Conservation (phyloP, 371 early-diverging fungal genomes). For the Haplosporangium sp. region DNA sequence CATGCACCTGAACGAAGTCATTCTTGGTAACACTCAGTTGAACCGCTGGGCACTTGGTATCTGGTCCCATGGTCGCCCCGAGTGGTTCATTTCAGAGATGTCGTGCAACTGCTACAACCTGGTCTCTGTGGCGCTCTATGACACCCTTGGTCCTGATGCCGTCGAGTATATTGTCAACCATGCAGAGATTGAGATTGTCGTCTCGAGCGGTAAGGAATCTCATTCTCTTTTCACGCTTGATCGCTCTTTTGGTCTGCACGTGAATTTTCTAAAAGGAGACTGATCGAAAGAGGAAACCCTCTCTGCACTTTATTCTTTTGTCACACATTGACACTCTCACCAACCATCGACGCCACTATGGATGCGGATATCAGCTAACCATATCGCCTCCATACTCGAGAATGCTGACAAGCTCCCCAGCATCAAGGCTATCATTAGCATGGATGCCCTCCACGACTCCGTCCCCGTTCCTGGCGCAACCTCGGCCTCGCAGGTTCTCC, state of each 20-base stretch:
- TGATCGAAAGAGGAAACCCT: constrained; percentile 3
- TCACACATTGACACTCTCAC: not conserved
- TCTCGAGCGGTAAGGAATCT: constrained; percentile 71
- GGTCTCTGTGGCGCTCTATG: constrained; percentile 86
- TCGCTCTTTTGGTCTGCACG: constrained; percentile 3
- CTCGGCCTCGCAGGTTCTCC: constrained; percentile 60
- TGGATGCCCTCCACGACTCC: constrained; percentile 75
- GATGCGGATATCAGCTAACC: constrained; percentile 58
- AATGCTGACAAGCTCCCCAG: constrained; percentile 64
- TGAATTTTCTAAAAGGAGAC: not conserved
- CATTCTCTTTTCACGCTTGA: not conserved
- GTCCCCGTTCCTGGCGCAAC: constrained; percentile 55
- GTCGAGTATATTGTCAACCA: constrained; percentile 81
- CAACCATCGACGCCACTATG: not conserved
- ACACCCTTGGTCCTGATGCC: constrained; percentile 82
- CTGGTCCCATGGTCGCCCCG: constrained; percentile 85
- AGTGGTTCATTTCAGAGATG: constrained; percentile 84
- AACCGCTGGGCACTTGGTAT: constrained; percentile 69
- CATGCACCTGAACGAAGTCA: constrained; percentile 54
- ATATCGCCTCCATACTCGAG: constrained; percentile 72
- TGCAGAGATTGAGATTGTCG: constrained; percentile 74
- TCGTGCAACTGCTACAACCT: constrained; percentile 63
- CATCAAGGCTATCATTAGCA: constrained; percentile 81
- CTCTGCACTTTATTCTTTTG: not conserved
- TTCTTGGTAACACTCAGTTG: constrained; percentile 48